Base-by-base conservation (phyloP, 257 asterid genomes). In the Penstemon barbatus region DNA sequence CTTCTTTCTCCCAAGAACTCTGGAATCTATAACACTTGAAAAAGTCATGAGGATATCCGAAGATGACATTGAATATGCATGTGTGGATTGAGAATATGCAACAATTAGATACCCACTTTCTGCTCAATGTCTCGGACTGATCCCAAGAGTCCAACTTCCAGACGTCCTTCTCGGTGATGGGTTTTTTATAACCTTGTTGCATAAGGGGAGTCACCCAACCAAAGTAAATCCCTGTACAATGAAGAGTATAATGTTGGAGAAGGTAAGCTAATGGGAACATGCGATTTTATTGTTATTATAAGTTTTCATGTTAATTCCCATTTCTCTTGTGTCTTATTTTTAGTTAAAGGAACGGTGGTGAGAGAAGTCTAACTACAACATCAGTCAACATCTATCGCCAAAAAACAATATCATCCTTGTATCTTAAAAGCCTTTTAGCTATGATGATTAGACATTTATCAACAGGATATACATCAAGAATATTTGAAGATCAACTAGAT, bases 91-190 rank as follows among this genome's bases (percentile, higher is more conserved):
- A 70, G 44, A 69, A 59, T 10, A 65, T 48, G 51, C 66, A 61
- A 72, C 41, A 41, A 72, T 48, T 33, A 43, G 71, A 39, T 8
- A 76, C 80, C 51, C 39, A 89, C 96, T 79, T 87, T 78, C 59
- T 69, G 75, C 78, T 83, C 77, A 91, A 72, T 68, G 87, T 85
- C 74, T 89, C 90, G 0, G 90, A 75, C 77, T 68, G 85, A 83
- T 91, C 98, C 98, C 98, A 89, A 0, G 91, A 70, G 63, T 89
- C 98, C 77, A 91, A 79, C 79, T 80, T 80, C 98, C 98, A 91
- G 33, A 89, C 87, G 69, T 89, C 95, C 81, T 84, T 89, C 62
- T 84, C 95, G 0, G 89, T 85, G 64, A 91, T 84, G 71, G 95
- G 97, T 70, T 78, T 81, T 79, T 63, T 83, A 69, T 81, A 87